These are phyloP conservation scores for Bolboschoenus planiculmis DNA, from an alignment of 176 grass and related monocot species.

Conservation along the genomic window DNA sequence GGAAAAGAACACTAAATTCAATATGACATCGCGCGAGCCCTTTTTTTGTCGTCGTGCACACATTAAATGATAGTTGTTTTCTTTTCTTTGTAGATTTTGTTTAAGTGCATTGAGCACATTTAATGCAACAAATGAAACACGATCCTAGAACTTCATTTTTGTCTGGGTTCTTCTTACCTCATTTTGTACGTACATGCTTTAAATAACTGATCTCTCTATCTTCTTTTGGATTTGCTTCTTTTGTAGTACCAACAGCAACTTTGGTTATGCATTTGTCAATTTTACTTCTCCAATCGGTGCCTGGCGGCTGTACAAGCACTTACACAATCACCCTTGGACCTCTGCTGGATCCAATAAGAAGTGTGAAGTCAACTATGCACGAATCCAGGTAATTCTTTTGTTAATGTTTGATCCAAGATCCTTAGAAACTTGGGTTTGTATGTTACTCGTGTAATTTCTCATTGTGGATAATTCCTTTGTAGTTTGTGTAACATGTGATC, in stretches of 20 bases:
- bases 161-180: no score
- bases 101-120: background rate
- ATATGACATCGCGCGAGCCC: no score
- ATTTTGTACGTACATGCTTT: background rate
- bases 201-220: background rate
- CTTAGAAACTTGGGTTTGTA: no score
- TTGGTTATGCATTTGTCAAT: constrained; percentile 66
- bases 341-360: constrained; percentile 24
- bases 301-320: constrained; percentile 6
- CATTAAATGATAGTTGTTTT: background rate
- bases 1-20: background rate
- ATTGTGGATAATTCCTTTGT: no score
- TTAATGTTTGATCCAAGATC: background rate
- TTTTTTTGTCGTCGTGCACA: background rate
- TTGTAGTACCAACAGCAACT: constrained; percentile 39
- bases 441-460: no score
- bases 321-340: constrained; percentile 32
- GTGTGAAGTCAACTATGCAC: constrained; percentile 38
- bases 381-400: constrained; percentile 25
- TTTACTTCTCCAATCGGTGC: constrained; percentile 41
- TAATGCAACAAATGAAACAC: background rate
- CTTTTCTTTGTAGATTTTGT: background rate
- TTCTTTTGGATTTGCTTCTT: background rate
- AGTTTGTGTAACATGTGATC: no score
- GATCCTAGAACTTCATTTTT: background rate